Evolutionary conservation across 2,329 filamentous ascomycete species (phyloP).

Genomic region (Aspergillus sclerotialis): DNA sequence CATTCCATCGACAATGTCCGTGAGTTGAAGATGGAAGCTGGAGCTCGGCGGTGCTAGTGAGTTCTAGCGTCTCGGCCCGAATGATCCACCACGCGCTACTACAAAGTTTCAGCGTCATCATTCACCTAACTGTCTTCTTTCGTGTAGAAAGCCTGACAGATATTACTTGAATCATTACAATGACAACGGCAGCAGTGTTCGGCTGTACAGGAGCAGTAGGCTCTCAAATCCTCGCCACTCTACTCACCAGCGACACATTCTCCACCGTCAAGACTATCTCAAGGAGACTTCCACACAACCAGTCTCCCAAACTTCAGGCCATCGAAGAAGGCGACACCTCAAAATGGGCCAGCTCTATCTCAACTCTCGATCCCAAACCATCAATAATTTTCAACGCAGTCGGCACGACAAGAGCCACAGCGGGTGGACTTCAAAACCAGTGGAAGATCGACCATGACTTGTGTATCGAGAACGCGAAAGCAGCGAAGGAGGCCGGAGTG

Average conservation of each 20-base stretch:
- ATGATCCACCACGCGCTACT: no score
- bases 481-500: slow-evolving; percentile 28
- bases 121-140: no score
- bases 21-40: no score
- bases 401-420: slow-evolving; percentile 26
- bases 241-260: slow-evolving; percentile 17
- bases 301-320: slow-evolving; percentile 22
- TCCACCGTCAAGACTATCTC: slow-evolving; percentile 22
- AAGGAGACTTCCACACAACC: slow-evolving; percentile 13
- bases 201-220: slow-evolving; percentile 26
- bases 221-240: slow-evolving; percentile 23
- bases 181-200: slow-evolving; percentile 22
- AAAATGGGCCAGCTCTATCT: slow-evolving; percentile 23
- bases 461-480: slow-evolving; percentile 27
- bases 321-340: slow-evolving; percentile 20
- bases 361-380: slow-evolving; percentile 16
- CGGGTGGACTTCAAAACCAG: slow-evolving; percentile 27
- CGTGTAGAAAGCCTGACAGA: no score
- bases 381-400: slow-evolving; percentile 26
- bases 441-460: slow-evolving; percentile 34
- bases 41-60: no score
- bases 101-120: no score
- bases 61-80: no score
- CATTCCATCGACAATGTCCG: no score
- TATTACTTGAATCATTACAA: no score